phyloP scores from a whole-genome alignment of 805 yeast genomes.

The Pichia occidentalis region DNA sequence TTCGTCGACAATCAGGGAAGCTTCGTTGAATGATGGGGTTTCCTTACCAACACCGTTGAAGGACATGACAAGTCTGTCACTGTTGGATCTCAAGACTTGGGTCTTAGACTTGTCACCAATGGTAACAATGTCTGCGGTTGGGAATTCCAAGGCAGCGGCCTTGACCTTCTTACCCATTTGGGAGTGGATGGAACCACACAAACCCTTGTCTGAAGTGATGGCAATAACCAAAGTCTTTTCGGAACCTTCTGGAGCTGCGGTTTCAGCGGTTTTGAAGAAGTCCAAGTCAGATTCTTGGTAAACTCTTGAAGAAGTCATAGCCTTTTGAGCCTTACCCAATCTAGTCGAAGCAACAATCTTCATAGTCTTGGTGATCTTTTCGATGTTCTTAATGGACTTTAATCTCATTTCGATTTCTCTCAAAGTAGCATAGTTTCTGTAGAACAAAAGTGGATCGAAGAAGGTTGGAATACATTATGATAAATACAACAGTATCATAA shows the following conservation, averaged over 20 bases:
- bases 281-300: constrained; percentile 75
- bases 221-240: constrained; percentile 74
- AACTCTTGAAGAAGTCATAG: constrained; percentile 81
- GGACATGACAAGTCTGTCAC: constrained; percentile 61
- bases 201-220: constrained; percentile 94
- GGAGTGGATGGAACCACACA: constrained; percentile 97
- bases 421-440: constrained; percentile 94
- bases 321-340: constrained; percentile 90
- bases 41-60: constrained; percentile 94
- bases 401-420: constrained; percentile 98
- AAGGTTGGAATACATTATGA: neutral
- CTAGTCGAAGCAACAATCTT: constrained; percentile 98
- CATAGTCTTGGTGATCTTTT: constrained; percentile 99
- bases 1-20: constrained; percentile 82
- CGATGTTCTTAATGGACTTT: constrained; percentile 97
- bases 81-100: constrained; percentile 80
- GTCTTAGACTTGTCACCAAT: constrained; percentile 92
- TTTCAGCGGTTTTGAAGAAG: constrained; percentile 77
- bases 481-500: neutral
- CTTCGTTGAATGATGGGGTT: constrained; percentile 90
- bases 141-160: constrained; percentile 50
- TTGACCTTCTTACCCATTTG: constrained; percentile 89
- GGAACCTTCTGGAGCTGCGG: constrained; percentile 42
- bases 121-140: constrained; percentile 72
- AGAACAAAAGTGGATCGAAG: neutral